Percentiles rank a stretch among this genome's conserved stretches.
Evolutionary conservation across 2,329 filamentous ascomycete genomes (phyloP).

Genomic region (Capronia epimyces): DNA sequence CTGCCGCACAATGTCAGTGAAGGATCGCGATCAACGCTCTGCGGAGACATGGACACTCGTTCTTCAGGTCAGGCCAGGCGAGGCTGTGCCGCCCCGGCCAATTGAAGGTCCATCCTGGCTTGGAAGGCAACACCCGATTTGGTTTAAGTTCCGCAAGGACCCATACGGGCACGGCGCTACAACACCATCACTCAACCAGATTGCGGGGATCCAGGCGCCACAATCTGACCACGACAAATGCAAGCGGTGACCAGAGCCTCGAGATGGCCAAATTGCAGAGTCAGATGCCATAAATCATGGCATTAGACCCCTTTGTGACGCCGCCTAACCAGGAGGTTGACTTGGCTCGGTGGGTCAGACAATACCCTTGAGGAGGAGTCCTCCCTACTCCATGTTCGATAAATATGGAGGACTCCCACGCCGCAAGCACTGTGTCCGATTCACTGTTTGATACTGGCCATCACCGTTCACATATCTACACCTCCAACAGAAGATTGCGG

Average conservation of each 20-base stretch:
- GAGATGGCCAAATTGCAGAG: background rate
- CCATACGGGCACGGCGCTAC: background rate
- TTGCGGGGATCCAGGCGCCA: too few relatives aligned
- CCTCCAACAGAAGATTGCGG: background rate
- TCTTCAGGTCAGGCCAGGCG: background rate
- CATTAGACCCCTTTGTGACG: background rate
- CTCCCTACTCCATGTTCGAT: background rate
- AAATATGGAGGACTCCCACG: background rate
- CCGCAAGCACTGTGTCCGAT: background rate
- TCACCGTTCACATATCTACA: background rate
- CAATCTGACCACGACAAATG: background rate
- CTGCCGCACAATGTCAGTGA: conserved; percentile 9
- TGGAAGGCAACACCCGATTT: background rate
- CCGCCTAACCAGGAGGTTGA: background rate
- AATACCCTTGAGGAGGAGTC: too few relatives aligned
- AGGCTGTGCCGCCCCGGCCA: too few relatives aligned
- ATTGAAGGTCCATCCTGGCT: background rate
- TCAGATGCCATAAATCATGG: background rate
- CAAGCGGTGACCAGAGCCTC: background rate
- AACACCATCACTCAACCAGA: background rate
- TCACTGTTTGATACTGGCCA: background rate
- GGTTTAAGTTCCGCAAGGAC: conserved; percentile 13
- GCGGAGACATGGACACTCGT: background rate
- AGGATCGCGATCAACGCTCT: background rate
- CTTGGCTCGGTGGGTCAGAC: background rate